Evolutionary conservation across 2,329 filamentous ascomycete species (phyloP), one percentile per base, ranked within the genome.

Genomic region (Xenosphaeropsis pyriputrescens): DNA sequence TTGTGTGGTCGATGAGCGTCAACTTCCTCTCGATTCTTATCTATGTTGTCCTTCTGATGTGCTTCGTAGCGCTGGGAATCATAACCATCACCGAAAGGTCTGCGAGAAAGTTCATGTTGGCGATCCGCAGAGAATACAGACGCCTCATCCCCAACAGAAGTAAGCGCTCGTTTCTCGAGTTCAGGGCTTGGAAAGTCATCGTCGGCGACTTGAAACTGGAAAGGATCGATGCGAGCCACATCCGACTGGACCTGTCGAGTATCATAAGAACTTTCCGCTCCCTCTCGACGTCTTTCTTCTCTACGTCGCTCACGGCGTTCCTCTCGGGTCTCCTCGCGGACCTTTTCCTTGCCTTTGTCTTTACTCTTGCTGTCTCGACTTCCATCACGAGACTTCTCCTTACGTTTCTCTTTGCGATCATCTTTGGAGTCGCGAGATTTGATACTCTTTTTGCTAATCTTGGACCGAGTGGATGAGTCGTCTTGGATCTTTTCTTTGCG

Each of bases 121-220:
- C 68, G 63, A 19, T 70, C 65, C 34, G 74, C 63, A 2, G 68
- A 72, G 31, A 69, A 57, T 33, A 75, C 56, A 41, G 59, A 60
- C 6, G 67, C 70, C 12, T 9, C 8, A 9, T 26, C 22, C 8
- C 22, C 22, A 26, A 26, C 22, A 9, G 22, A 26, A 9, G 22
- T 26, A 11, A 26, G 22, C 8, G 52, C 50, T 1, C 63, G 60
- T 11, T 58, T 61, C 16, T 52, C 49, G 39, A 54, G 48, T 22
- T 52, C 45, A 3, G 68, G 64, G 8, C 65, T 66, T 35, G 58
- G 55, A 41, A 71, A 71, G n/a, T 64, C 63, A 47, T 68, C 63
- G 42, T 69, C 60, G 32, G 61, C 45, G 42, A 75, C 67, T 52
- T 70, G 71, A 49, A 62, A 77, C 50, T 73, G 63, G 51, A 77